A percentile compares a stretch with the other conserved stretches of the same genome.
These are phyloP conservation scores for Waltiozyma sp. DNA, from an alignment of 1,139 yeast genomes.

Conservation along the genomic window DNA sequence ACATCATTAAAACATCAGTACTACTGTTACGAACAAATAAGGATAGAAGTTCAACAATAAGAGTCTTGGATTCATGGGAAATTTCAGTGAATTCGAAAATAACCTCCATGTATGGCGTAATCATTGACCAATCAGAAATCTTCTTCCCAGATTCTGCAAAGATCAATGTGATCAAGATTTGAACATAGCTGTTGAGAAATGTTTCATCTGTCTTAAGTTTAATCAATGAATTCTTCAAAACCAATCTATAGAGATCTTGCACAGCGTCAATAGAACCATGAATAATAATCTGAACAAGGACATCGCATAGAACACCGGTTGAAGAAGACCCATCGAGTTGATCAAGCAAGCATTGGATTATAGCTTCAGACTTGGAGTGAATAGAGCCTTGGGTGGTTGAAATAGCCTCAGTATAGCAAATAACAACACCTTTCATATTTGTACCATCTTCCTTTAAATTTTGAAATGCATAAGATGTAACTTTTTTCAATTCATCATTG, in stretches of 20 bases:
- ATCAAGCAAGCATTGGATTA: conserved; percentile 35
- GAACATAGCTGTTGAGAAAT: conserved; percentile 12
- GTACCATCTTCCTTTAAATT: conserved; percentile 26
- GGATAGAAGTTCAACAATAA: conserved; percentile 27
- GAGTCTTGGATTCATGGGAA: conserved; percentile 13
- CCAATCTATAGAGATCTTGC: conserved; percentile 29
- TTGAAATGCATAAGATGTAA: conserved; percentile 41
- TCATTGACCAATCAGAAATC: conserved; percentile 27
- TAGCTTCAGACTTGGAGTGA: conserved; percentile 56
- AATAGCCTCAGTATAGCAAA: conserved; percentile 64
- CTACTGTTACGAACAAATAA: conserved; percentile 51
- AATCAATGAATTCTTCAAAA: conserved; percentile 22
- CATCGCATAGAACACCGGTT: conserved; percentile 43
- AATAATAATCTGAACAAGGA: conserved; percentile 47
- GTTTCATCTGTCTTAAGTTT: conserved; percentile 9
- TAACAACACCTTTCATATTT: conserved; percentile 41
- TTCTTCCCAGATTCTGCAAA: conserved; percentile 66
- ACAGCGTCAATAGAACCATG: conserved; percentile 53
- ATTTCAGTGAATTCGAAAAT: not conserved
- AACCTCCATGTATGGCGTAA: conserved; percentile 8
- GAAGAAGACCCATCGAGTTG: conserved; percentile 24
- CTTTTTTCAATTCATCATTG: conserved; percentile 32
- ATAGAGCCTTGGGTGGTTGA: conserved; percentile 60
- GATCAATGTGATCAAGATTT: conserved; percentile 30
- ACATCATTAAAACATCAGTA: conserved; percentile 35